Evolutionary conservation across 163 green algal species (phyloP), one percentile per base, ranked within the genome.

Genomic region (Scenedesmus sp.): DNA sequence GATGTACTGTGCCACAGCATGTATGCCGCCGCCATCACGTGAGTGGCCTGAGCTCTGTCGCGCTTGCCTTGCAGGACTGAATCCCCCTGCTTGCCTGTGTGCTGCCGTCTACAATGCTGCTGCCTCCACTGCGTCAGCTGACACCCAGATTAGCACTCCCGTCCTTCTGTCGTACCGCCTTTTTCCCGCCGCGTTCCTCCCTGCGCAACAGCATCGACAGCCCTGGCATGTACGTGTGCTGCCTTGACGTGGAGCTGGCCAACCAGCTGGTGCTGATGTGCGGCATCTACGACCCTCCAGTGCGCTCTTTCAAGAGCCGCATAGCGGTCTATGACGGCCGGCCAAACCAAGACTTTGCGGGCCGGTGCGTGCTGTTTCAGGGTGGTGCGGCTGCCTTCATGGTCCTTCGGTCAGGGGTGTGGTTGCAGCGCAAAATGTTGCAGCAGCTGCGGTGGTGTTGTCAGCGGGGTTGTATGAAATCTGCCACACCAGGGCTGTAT

Each of bases 181-280:
- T 15, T 10, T 82, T 35, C 35, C 73, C 9, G 65, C 37, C 13
- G 13, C 33, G 42, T 3, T 85, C 0, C 20, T 42, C 10, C 20
- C 4, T 33, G 37, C 76, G 7, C 22, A 46, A 59, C 86, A 91
- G 86, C 3, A 91, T 91, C 7, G 76, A 85, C 9, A 80, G 51
- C 43, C 49, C 86, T 5, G 86, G 86, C 51, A 86, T 91, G 73
- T 91, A 91, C 42, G 81, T 91, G n/a, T 91, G 86, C 78, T 80
- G 86, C 86, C 33, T 91, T 35, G 86, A 91, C 43, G 53, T 91
- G n/a, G 78, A 91, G 53, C 53, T 80, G 37, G 10, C 12, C 6
- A 85, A 86, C 37, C 73, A 91, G 51, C 76, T 91, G 49, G 35
- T 91, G 86, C 73, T 85, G 10, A 80, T 79, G 76, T 91, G 86